phyloP scores from a whole-genome alignment of 768 basidiomycete species.

The Fibroporia radiculosa region DNA sequence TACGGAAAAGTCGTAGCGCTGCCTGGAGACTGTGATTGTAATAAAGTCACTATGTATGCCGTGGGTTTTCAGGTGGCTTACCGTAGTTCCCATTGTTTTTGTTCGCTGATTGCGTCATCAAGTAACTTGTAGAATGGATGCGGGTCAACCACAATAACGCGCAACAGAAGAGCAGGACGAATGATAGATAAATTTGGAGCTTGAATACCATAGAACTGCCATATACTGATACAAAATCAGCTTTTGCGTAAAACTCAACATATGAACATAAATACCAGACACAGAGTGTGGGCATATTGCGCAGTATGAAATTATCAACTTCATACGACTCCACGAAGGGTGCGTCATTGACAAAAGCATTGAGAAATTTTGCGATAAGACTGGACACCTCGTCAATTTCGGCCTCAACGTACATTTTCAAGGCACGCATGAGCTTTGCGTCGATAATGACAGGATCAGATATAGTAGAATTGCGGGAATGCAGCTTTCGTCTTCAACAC shows the following conservation, averaged over 20 bases:
- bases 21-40: conserved; percentile 42
- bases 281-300: conserved; percentile 50
- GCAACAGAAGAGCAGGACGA: conserved; percentile 49
- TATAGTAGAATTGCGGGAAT: conserved; percentile 31
- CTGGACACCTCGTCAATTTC: conserved; percentile 42
- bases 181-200: conserved; percentile 43
- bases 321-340: conserved; percentile 58
- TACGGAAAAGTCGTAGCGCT: conserved; percentile 50
- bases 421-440: conserved; percentile 43
- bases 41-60: conserved; percentile 1
- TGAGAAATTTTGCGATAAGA: conserved; percentile 54
- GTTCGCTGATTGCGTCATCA: conserved; percentile 29
- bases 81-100: conserved; percentile 44
- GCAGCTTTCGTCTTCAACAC: conserved; percentile 38
- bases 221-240: conserved; percentile 36
- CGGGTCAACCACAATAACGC: conserved; percentile 53
- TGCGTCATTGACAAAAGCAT: conserved; percentile 51
- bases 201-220: conserved; percentile 64
- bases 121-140: conserved; percentile 53
- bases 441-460: conserved; percentile 59
- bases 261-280: conserved; percentile 38
- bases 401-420: conserved; percentile 43
- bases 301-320: conserved; percentile 65
- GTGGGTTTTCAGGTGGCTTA: conserved; percentile 19
- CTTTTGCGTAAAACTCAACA: background rate